Base-by-base conservation (phyloP, 192 early-diverging fungal species). In the Thamnidium elegans region DNA sequence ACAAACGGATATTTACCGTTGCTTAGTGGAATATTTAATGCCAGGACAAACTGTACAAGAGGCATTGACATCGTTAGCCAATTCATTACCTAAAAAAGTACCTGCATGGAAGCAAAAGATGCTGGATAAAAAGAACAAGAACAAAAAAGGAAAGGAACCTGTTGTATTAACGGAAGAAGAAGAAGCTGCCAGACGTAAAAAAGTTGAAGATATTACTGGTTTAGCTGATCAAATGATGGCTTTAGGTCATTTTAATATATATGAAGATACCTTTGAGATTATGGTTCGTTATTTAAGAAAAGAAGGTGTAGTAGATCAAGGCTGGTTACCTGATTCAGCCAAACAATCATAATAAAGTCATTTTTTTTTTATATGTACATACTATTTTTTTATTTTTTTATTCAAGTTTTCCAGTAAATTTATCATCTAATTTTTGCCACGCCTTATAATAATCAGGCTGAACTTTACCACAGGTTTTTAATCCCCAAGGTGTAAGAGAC, bases 371-470 rank as follows among this genome's bases (percentile, higher is more conserved):
- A 45, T 45, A 13, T 45, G 10, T 45, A 13, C 44, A 13, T 45
- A 4, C 4, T 45, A 15, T 15, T 15, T 1, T 45, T 45, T 45
- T 13, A 4, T 45, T n/a, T n/a, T 21, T 58, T 43, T 59, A 43
- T 42, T 59, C 20, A 19, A 36, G 19, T 43, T 59, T 59, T 14
- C 42, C 42, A 3, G 30, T 55, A 32, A 70, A 70, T 8, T 56
- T 70, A 45, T 3, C 63, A 14, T 64, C 62, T 23, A 70, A 43
- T 15, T 58, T 39, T 7, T 42, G 26, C 96, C 96, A 98, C n/a
- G 87, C 89, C 77, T 90, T 78, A 76, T 86, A 92, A 78, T 98
- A 98, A 68, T 94, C 85, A 34, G 79, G 71, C 75, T 98, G 93
- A 15, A 87, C 82, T 68, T 87, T 89, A 52, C 87, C 86, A 21